These are phyloP conservation scores for Yarrowia galli DNA, from an alignment of 1,139 yeast genomes.

Conservation along the genomic window DNA sequence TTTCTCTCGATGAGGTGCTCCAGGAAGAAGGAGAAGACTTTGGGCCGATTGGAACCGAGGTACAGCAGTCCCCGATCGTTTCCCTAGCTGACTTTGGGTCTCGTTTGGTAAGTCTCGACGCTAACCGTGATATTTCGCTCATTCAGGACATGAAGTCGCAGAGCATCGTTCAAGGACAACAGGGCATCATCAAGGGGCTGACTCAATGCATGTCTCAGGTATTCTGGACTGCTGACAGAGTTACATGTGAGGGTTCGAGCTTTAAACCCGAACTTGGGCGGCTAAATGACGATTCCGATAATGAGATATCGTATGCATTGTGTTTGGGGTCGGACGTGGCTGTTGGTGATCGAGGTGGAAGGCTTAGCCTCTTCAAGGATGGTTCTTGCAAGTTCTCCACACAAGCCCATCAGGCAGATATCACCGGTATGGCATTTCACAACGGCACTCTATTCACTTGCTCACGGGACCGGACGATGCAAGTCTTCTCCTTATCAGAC, in stretches of 20 bases:
- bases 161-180: constrained; percentile 18
- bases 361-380: constrained; percentile 39
- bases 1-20: constrained; percentile 18
- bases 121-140: neutral
- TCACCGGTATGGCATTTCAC: constrained; percentile 45
- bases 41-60: constrained; percentile 29
- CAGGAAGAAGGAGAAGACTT: constrained; percentile 16
- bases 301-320: constrained; percentile 18
- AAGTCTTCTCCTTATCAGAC: constrained; percentile 53
- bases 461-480: constrained; percentile 70
- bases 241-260: constrained; percentile 1
- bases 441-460: constrained; percentile 47
- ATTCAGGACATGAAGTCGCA: constrained; percentile 6
- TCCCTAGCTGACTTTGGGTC: constrained; percentile 4
- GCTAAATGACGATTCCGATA: constrained; percentile 23
- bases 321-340: constrained; percentile 38
- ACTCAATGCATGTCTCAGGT: constrained; percentile 5
- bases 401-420: constrained; percentile 47
- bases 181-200: constrained; percentile 29
- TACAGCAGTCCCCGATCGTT: neutral
- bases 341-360: constrained; percentile 45
- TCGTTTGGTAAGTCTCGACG: neutral
- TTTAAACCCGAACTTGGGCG: constrained; percentile 10
- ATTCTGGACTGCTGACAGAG: constrained; percentile 31
- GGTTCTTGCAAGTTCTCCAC: constrained; percentile 37